Evolutionary conservation across 225 moss, liverwort and hornwort species (phyloP).

Genomic region (Rhytidiadelphus loreus): DNA sequence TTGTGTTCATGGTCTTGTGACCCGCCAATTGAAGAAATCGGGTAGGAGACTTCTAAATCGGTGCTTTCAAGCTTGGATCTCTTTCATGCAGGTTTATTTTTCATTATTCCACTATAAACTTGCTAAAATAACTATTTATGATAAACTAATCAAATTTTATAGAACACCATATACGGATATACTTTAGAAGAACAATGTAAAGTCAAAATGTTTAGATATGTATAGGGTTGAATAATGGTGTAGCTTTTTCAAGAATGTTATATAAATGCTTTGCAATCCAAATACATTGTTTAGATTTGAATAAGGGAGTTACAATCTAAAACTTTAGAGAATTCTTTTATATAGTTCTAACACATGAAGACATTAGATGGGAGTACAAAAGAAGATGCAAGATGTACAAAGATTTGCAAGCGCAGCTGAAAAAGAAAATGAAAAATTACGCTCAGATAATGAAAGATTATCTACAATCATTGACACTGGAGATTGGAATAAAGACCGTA

Average conservation of each 20-base stretch:
- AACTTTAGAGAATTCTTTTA: neutral
- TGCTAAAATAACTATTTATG: neutral
- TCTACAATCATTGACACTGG: slow-evolving; percentile 67
- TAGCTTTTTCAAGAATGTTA: neutral
- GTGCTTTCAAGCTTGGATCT: slow-evolving; percentile 69
- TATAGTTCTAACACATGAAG: neutral
- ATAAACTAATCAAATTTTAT: neutral
- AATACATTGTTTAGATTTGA: neutral
- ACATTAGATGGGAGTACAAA: slow-evolving; percentile 51
- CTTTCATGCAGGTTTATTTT: slow-evolving; percentile 68
- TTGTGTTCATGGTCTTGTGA: neutral
- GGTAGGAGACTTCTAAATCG: slow-evolving; percentile 15
- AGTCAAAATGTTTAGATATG: neutral
- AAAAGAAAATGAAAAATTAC: slow-evolving; percentile 59
- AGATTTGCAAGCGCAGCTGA: slow-evolving; percentile 40
- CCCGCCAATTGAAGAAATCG: slow-evolving; percentile 24
- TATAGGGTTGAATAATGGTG: neutral
- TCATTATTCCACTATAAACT: neutral
- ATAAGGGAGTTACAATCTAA: neutral
- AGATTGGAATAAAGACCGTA: slow-evolving; percentile 56
- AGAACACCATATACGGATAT: neutral
- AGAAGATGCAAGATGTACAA: slow-evolving; percentile 60
- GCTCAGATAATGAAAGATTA: slow-evolving; percentile 65
- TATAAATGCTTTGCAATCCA: neutral
- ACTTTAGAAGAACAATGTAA: neutral